A percentile compares a stretch with the other conserved stretches of the same genome.
Evolutionary conservation across 129 eudicot genomes (phyloP).

Genomic region (Calendula officinalis): DNA sequence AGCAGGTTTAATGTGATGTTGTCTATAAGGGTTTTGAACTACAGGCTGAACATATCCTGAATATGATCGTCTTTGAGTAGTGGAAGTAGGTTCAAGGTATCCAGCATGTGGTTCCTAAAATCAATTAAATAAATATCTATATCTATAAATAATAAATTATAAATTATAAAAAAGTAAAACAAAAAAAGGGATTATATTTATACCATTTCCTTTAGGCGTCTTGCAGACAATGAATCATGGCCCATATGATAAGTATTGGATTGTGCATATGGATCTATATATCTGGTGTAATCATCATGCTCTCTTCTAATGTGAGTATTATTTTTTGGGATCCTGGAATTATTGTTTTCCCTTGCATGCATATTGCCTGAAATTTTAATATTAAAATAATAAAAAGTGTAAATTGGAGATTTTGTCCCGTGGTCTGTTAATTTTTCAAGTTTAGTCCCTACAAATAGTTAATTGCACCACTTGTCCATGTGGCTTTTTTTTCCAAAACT

Average conservation of each 20-base stretch:
- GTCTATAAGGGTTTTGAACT: conserved; percentile 16
- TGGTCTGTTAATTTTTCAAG: not conserved
- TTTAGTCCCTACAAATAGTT: too few relatives aligned
- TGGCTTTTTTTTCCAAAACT: too few relatives aligned
- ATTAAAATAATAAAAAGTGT: too few relatives aligned
- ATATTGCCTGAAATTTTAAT: conserved; percentile 26
- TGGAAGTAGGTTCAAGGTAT: conserved; percentile 28
- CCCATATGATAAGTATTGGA: conserved; percentile 23
- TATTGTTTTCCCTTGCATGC: conserved; percentile 27
- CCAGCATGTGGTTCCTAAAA: conserved; percentile 50
- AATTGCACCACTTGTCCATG: too few relatives aligned
- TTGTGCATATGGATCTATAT: conserved; percentile 24
- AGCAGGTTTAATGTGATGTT: conserved; percentile 30
- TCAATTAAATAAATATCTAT: not conserved
- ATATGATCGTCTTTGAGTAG: conserved; percentile 10
- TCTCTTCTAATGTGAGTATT: conserved; percentile 23
- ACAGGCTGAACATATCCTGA: conserved; percentile 29
- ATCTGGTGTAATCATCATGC: conserved; percentile 17
- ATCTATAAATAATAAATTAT: not conserved
- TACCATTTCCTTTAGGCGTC: conserved; percentile 30
- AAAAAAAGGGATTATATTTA: conserved; percentile 11
- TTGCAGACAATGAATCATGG: conserved; percentile 14
- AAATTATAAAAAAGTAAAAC: not conserved
- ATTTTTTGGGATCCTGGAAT: conserved; percentile 19
- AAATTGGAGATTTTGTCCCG: too few relatives aligned